Conservation (phyloP, 2,329 filamentous ascomycete genomes). For the Metarhizium album region DNA sequence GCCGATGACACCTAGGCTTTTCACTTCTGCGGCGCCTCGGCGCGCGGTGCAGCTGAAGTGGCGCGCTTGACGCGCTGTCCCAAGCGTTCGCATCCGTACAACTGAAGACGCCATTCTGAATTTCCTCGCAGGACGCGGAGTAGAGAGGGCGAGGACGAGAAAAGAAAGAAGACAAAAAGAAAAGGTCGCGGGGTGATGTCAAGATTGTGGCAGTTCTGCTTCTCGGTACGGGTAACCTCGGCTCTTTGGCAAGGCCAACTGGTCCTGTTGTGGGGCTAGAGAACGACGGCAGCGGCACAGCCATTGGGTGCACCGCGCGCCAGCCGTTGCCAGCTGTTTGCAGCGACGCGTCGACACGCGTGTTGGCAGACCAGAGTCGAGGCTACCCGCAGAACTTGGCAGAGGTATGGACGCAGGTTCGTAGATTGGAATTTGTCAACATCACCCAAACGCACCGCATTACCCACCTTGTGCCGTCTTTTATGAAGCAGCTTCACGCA, state of each 20-base stretch:
- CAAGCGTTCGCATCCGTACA: slow-evolving; percentile 25
- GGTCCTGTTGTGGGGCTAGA: not conserved
- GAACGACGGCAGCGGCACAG: not conserved
- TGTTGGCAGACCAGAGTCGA: not conserved
- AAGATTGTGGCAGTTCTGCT: slow-evolving; percentile 7
- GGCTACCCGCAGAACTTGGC: no score
- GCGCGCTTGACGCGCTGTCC: slow-evolving; percentile 31
- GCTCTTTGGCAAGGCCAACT: slow-evolving; percentile 16
- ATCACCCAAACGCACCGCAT: not conserved
- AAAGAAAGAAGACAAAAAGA: slow-evolving; percentile 1
- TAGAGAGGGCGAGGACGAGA: not conserved
- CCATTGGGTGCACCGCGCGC: no score
- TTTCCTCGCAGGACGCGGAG: slow-evolving; percentile 1
- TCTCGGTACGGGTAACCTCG: slow-evolving; percentile 38
- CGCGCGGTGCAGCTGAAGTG: slow-evolving; percentile 60
- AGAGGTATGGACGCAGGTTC: no score
- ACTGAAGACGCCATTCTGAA: slow-evolving; percentile 29
- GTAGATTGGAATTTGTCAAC: not conserved
- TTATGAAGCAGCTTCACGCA: not conserved
- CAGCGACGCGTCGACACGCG: slow-evolving; percentile 15
- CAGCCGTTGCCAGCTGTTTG: not conserved
- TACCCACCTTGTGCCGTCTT: not conserved
- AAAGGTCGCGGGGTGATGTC: slow-evolving; percentile 2
- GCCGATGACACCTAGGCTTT: slow-evolving; percentile 81
- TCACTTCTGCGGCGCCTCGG: slow-evolving; percentile 59